phyloP scores from a whole-genome alignment of 2,329 filamentous ascomycete genomes.

The Thermomyces lanuginosus region DNA sequence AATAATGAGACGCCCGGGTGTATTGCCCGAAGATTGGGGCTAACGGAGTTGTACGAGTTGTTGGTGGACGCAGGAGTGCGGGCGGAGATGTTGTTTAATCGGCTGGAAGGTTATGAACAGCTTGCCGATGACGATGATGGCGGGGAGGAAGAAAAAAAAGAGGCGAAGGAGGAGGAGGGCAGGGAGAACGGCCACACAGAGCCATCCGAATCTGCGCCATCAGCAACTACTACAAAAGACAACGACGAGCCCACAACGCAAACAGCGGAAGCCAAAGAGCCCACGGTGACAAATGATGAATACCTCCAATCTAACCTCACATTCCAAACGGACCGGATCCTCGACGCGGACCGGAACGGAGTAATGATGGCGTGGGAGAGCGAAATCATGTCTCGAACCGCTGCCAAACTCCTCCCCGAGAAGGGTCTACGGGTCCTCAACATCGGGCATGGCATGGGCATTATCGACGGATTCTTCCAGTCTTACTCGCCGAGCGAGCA shows the following conservation, averaged over 20 bases:
- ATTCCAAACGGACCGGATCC: constrained; percentile 48
- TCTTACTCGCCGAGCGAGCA: constrained; percentile 50
- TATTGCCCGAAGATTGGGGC: constrained; percentile 53
- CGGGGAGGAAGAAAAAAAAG: constrained; percentile 20
- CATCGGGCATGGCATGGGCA: constrained; percentile 82
- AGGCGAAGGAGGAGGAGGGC: constrained; percentile 10
- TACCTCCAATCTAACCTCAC: constrained; percentile 54
- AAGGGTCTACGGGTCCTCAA: constrained; percentile 58
- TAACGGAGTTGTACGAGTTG: constrained; percentile 56
- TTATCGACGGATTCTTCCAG: constrained; percentile 63
- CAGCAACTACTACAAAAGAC: constrained; percentile 3
- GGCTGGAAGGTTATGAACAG: constrained; percentile 67
- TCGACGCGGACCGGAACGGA: constrained; percentile 61
- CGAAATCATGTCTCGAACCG: constrained; percentile 66
- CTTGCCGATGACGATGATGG: constrained; percentile 37
- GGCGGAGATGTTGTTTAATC: constrained; percentile 69
- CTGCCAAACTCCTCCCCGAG: constrained; percentile 47
- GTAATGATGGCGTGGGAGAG: constrained; percentile 94
- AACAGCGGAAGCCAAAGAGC: constrained; percentile 7
- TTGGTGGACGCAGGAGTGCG: constrained; percentile 82
- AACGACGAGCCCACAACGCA: too few species aligned
- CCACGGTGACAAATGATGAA: constrained; percentile 43
- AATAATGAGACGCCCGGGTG: constrained; percentile 86
- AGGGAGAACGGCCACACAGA: constrained; percentile 8
- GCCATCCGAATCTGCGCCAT: constrained; percentile 6